Conservation (phyloP, 1,139 yeast genomes). For the Nakaseomyces bracarensis region DNA sequence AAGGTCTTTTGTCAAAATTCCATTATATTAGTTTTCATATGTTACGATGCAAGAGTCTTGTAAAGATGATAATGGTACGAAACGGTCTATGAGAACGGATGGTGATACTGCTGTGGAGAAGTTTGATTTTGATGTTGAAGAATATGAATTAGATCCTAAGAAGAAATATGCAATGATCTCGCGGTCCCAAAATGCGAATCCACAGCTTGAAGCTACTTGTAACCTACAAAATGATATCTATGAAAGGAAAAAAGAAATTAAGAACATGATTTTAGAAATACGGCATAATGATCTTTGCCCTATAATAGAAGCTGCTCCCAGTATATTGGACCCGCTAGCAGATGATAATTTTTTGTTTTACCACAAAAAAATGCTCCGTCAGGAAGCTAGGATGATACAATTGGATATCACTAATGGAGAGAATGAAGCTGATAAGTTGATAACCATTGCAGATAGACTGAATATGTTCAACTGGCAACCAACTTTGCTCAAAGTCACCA, state of each 20-base stretch:
- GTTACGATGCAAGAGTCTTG: not conserved
- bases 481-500: constrained; percentile 45
- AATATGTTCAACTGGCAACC: constrained; percentile 49
- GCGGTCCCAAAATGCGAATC: constrained; percentile 4
- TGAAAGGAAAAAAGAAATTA: constrained; percentile 15
- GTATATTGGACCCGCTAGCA: constrained; percentile 31
- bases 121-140: constrained; percentile 27
- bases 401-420: constrained; percentile 49
- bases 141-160: constrained; percentile 20
- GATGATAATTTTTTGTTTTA: constrained; percentile 42
- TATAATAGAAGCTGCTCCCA: constrained; percentile 18
- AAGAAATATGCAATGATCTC: constrained; percentile 12
- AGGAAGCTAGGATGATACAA: constrained; percentile 55
- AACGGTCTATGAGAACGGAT: not conserved
- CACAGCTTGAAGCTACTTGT: not conserved
- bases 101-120: constrained; percentile 10
- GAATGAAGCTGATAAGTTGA: constrained; percentile 36
- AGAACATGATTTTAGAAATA: constrained; percentile 19
- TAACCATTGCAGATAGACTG: constrained; percentile 31
- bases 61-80: not conserved
- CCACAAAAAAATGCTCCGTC: constrained; percentile 57
- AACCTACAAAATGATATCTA: constrained; percentile 9
- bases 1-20: too few relatives aligned
- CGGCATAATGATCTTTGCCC: constrained; percentile 9
- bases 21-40: too few relatives aligned